Evolutionary conservation across 2,329 filamentous ascomycete genomes (phyloP), one percentile per base, ranked within the genome.

Genomic region (Lachnellula hyalina): DNA sequence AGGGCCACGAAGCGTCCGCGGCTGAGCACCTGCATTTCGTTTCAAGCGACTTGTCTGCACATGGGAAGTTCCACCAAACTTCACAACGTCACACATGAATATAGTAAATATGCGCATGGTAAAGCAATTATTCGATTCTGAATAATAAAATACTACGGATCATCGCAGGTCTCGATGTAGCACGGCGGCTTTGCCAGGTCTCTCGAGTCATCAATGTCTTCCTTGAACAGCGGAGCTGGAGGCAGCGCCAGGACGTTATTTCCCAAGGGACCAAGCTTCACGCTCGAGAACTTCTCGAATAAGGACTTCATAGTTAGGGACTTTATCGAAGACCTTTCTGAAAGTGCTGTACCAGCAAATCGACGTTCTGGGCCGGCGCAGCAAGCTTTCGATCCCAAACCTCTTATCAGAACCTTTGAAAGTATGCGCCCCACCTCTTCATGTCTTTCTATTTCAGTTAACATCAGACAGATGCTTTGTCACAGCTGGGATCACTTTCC

Each of bases 231-330:
- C 48, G 56, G 52, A 35, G 61, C 57, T 34, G 60, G 60, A 47
- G 62, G 61, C 25, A 65, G 58, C 55, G 54, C 53, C 41, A 65
- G 65, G 57, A 63, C 84, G 62, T 79, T 92, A 68, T 93, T 89
- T 69, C 86, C 87, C 54, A 84, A 84, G 71, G 89, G 86, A 40
- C 89, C 90, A 57, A 87, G 81, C 71, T 96, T 96, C 75, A 90
- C 85, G 9, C 79, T 97, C 58, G 90, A 96, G 45, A 91, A 92
- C 74, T 90, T 92, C 73, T 89, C 89, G 54, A 89, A 80, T 70
- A 89, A 89, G 66, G 94, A 97, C 74, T 99, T 97, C 68, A 96
- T 97, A 60, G 93, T 97, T 62, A 91, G 96, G 68, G 94, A 99
- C 75, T 99, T 99, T 70, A 86, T 99, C 65, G 95, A 99, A 71